Conservation (phyloP, 805 yeast genomes). For the Sporopachydermia lactativora region DNA sequence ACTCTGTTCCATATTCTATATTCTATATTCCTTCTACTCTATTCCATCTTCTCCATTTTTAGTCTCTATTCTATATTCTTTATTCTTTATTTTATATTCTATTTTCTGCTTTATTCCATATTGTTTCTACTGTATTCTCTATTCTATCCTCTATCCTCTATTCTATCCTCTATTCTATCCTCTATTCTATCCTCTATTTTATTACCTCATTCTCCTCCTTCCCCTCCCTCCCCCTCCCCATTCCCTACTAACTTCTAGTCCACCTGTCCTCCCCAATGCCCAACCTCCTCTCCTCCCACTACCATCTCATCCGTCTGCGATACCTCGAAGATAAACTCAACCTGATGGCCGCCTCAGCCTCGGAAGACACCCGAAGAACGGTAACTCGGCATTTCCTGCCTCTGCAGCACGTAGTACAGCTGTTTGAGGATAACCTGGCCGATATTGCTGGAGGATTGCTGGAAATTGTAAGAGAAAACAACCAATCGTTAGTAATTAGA, state of each 20-base stretch:
- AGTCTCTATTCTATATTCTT: no score
- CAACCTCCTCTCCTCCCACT: conserved; percentile 54
- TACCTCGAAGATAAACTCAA: conserved; percentile 68
- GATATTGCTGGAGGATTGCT: conserved; percentile 56
- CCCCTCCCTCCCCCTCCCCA: conserved; percentile 18
- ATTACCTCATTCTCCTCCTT: no score
- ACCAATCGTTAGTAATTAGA: conserved; percentile 53
- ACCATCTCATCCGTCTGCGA: conserved; percentile 49
- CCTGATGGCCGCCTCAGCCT: conserved; percentile 34
- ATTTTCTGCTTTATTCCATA: no score
- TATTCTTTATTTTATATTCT: no score
- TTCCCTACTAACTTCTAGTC: conserved; percentile 12
- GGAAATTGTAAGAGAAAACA: conserved; percentile 59
- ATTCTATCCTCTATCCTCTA: no score
- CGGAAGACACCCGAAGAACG: conserved; percentile 57
- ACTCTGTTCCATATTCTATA: no score
- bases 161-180: no score
- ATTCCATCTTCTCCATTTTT: no score
- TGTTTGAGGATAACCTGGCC: conserved; percentile 48
- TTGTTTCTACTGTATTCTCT: no score
- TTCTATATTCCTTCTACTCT: no score
- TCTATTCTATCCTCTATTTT: no score
- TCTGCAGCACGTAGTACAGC: conserved; percentile 31
- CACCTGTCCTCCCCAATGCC: conserved; percentile 33
- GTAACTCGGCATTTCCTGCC: conserved; percentile 42